Evolutionary conservation across 495 filamentous ascomycete genomes (phyloP).

Genomic region (Pyrenula massariospora): DNA sequence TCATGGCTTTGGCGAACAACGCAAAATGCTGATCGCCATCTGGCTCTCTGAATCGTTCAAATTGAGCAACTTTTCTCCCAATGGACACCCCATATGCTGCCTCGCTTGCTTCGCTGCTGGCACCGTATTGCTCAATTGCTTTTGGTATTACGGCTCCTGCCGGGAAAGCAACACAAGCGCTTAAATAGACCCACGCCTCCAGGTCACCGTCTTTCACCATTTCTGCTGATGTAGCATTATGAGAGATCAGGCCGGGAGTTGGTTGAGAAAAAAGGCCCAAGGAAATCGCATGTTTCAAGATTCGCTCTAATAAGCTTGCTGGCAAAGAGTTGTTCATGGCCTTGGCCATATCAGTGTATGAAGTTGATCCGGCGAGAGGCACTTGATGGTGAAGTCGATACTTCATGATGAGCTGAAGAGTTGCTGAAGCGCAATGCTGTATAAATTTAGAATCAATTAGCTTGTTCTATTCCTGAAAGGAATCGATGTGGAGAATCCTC

Average conservation of each 20-base stretch:
- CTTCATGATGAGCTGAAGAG: neutral
- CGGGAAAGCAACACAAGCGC: neutral
- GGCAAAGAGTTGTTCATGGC: neutral
- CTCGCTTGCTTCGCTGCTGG: neutral
- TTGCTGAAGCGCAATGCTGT: neutral
- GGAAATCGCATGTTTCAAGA: slow-evolving; percentile 44
- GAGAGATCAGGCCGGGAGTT: slow-evolving; percentile 32
- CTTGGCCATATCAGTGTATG: neutral
- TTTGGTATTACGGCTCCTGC: neutral
- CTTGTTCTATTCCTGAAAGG: neutral
- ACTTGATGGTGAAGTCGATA: neutral
- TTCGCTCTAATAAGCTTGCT: slow-evolving; percentile 10
- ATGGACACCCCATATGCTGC: neutral
- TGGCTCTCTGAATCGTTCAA: neutral
- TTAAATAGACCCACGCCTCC: neutral
- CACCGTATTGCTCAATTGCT: neutral
- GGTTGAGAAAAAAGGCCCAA: slow-evolving; percentile 45
- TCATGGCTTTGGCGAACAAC: slow-evolving; percentile 19
- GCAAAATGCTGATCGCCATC: neutral
- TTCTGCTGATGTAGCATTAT: slow-evolving; percentile 34
- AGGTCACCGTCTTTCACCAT: neutral
- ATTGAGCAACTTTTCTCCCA: neutral
- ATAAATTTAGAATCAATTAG: neutral
- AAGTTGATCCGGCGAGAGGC: neutral
- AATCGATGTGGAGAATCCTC: neutral